Conservation (phyloP, 257 asterid genomes). For the Galeopsis tetrahit region DNA sequence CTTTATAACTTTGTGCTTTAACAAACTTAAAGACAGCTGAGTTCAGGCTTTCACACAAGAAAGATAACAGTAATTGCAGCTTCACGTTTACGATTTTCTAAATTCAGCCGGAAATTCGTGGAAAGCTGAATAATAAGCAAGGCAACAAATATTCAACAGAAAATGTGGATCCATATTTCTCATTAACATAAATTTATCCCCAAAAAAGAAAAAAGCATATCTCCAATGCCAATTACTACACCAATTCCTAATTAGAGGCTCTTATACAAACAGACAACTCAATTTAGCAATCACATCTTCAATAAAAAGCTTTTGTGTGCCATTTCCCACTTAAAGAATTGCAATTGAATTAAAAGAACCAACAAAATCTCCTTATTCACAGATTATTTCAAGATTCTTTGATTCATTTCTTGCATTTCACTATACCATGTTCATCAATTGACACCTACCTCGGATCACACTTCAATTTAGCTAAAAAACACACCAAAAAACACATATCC, state of each 20-base stretch:
- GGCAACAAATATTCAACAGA: constrained; percentile 9
- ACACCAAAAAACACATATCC: constrained; percentile 7
- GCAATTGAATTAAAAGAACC: constrained; percentile 23
- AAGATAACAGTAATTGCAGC: not conserved
- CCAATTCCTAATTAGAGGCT: not conserved
- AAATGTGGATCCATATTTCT: constrained; percentile 25
- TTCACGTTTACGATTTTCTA: constrained; percentile 1
- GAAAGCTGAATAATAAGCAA: not conserved
- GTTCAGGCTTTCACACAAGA: not conserved
- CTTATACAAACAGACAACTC: constrained; percentile 19
- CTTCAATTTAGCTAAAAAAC: not conserved
- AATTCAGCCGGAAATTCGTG: not conserved
- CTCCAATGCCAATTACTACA: constrained; percentile 1
- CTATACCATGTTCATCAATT: not conserved
- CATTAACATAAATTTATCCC: not conserved
- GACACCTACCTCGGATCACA: constrained; percentile 19
- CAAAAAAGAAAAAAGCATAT: not conserved
- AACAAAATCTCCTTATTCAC: constrained; percentile 23
- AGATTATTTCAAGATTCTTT: constrained; percentile 7
- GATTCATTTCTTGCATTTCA: not conserved
- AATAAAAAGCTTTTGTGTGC: not conserved
- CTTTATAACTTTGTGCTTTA: not conserved
- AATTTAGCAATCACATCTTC: constrained; percentile 6
- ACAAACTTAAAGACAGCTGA: not conserved
- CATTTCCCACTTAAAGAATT: constrained; percentile 3